Base-by-base conservation (phyloP, 805 yeast species). In the Metschnikowia aberdeeniae region DNA sequence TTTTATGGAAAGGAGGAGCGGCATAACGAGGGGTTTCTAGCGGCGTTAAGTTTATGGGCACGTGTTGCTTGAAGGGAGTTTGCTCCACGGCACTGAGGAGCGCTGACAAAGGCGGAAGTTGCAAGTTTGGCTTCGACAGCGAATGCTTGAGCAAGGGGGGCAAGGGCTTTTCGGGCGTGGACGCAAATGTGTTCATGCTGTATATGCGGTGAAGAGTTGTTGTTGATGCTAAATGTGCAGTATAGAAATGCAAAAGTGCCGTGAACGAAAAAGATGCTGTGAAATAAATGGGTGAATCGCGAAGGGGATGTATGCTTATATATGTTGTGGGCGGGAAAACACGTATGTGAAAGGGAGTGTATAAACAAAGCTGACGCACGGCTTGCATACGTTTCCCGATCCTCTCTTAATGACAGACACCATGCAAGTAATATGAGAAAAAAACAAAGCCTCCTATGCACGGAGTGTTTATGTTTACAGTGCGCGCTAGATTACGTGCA, bases 71-170 rank as follows among this genome's bases (percentile, higher is more conserved):
- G 36, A 38, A 44, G 9, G 58, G 53, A 1, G 57, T 47, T 22
- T 45, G 31, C 42, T 43, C 42, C 41, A 46, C 43, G 47, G 45
- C 53, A 40, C 66, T 58, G 26, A 70, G 56, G 22, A 72, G 56
- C 24, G 45, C 14, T 26, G 71, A 63, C 47, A 71, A 63, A 19
- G 76, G 76, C 19, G 75, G 76, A 44, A 71, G 64, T 49, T 57
- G 63, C 17, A 45, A 35, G 34, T 31, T 34, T 26, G 40, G 35
- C 22, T 44, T 24, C 31, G 50, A 43, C 14, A 48, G 53, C 46
- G 39, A 53, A 42, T 27, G 56, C 39, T 13, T 56, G 58, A 22
- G 61, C 38, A 36, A 33, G 12, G 40, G 66, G 47, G 34, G 64
- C 60, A 39, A 55, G 51, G 44, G 59, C 56, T 66, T 66, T 54